These are phyloP conservation scores for Cryptococcus sp. DNA, from an alignment of 1,284 basidiomycete species.

Conservation along the genomic window DNA sequence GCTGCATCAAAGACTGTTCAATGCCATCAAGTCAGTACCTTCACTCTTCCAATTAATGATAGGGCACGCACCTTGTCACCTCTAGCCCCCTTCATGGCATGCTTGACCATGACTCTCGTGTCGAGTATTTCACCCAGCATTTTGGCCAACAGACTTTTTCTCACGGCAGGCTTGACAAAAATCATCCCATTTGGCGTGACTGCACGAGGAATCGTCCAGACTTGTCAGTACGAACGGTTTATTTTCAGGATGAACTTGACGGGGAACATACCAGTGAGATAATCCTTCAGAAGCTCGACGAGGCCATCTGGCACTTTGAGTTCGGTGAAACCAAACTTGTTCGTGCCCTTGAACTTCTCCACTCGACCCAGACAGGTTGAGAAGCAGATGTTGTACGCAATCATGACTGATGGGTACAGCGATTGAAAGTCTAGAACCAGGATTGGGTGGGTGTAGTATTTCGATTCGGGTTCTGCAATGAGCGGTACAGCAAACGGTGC, in stretches of 20 bases:
- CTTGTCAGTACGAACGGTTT: no score
- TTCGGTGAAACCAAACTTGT: slow-evolving; percentile 79
- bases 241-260: no score
- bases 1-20: slow-evolving; percentile 66
- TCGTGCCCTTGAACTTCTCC: slow-evolving; percentile 76
- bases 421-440: slow-evolving; percentile 94
- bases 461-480: slow-evolving; percentile 90
- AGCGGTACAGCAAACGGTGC: slow-evolving; percentile 88
- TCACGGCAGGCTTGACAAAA: slow-evolving; percentile 82
- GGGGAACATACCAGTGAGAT: slow-evolving; percentile 66
- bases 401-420: slow-evolving; percentile 96
- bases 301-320: slow-evolving; percentile 71
- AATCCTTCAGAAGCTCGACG: slow-evolving; percentile 67
- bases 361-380: slow-evolving; percentile 94
- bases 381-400: slow-evolving; percentile 97
- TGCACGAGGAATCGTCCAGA: slow-evolving; percentile 45
- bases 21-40: no score
- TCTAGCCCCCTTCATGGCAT: slow-evolving; percentile 81
- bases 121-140: slow-evolving; percentile 93
- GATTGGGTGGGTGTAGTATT: slow-evolving; percentile 88
- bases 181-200: slow-evolving; percentile 94
- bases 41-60: background rate
- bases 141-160: slow-evolving; percentile 80
- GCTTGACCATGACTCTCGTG: slow-evolving; percentile 97
- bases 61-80: slow-evolving; percentile 66